Conservation (phyloP, 1,139 yeast genomes). For the Sugiyamaella grinbergsii region DNA sequence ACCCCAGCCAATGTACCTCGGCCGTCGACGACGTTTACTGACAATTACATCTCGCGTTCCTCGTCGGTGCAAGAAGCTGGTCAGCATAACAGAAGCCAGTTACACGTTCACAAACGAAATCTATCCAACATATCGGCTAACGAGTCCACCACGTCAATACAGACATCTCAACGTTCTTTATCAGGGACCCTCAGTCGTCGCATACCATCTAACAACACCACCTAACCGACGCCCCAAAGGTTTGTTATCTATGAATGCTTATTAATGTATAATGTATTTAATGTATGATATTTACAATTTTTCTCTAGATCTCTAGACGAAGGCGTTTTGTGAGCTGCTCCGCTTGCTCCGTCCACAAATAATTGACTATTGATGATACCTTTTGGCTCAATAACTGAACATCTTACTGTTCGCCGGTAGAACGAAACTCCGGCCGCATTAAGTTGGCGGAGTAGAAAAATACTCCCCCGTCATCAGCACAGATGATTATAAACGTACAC, state of each 20-base stretch:
- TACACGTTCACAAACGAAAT: slow-evolving; percentile 25
- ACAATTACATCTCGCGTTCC: slow-evolving; percentile 6
- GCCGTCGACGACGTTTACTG: neutral
- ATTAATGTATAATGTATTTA: slow-evolving; percentile 9
- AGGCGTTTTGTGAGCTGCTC: too few relatives aligned
- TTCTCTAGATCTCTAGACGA: too few relatives aligned
- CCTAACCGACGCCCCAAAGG: slow-evolving; percentile 2
- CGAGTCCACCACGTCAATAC: slow-evolving; percentile 3
- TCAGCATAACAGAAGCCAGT: neutral
- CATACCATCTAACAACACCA: slow-evolving; percentile 12
- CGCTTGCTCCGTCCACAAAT: too few relatives aligned
- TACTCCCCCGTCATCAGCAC: too few relatives aligned
- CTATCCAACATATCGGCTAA: slow-evolving; percentile 33
- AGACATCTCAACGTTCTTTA: slow-evolving; percentile 7
- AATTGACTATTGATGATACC: too few relatives aligned
- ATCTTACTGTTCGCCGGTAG: too few relatives aligned
- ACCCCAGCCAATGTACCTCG: slow-evolving; percentile 3
- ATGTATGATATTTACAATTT: slow-evolving; percentile 1
- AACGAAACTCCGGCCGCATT: too few relatives aligned
- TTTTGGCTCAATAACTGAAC: too few relatives aligned
- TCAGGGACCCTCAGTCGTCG: slow-evolving; percentile 20
- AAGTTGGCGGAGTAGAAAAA: too few relatives aligned
- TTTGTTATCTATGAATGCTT: neutral
- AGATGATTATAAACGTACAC: too few relatives aligned
- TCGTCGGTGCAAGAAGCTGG: slow-evolving; percentile 12